Conservation (phyloP, 2,329 filamentous ascomycete species). For the Aspergillus bombycis region DNA sequence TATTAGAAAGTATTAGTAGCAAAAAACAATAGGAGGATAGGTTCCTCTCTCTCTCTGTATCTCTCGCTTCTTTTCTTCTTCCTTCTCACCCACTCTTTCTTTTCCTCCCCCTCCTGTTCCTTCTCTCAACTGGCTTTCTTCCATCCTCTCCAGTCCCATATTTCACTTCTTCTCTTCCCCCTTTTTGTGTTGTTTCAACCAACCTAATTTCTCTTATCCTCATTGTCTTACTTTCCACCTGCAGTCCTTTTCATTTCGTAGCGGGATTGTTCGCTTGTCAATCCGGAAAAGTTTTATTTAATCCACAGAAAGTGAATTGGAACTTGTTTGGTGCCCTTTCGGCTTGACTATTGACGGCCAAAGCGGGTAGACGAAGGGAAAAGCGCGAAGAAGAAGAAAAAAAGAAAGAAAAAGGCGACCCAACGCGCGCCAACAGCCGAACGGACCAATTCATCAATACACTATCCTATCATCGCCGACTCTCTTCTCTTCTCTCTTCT, state of each 20-base stretch:
- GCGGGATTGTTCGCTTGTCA: slow-evolving; percentile 6
- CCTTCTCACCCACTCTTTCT: slow-evolving; percentile 27
- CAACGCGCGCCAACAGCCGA: slow-evolving; percentile 27
- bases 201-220: slow-evolving; percentile 14
- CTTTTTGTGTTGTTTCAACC: slow-evolving; percentile 16
- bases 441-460: slow-evolving; percentile 15
- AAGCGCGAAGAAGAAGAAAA: slow-evolving; percentile 16
- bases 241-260: slow-evolving; percentile 10
- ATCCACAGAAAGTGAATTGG: neutral
- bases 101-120: slow-evolving; percentile 24
- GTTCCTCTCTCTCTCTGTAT: slow-evolving; percentile 2
- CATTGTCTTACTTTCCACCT: neutral
- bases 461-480: slow-evolving; percentile 11
- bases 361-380: slow-evolving; percentile 12
- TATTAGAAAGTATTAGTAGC: neutral
- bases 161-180: slow-evolving; percentile 33
- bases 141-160: slow-evolving; percentile 18
- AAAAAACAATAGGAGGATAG: neutral
- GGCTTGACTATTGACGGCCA: slow-evolving; percentile 8
- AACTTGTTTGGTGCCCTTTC: slow-evolving; percentile 8
- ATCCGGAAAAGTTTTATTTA: slow-evolving; percentile 2
- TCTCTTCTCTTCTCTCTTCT: slow-evolving; percentile 18
- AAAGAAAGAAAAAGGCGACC: slow-evolving; percentile 16
- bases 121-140: slow-evolving; percentile 22
- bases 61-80: slow-evolving; percentile 11